Conservation (phyloP, 2,329 filamentous ascomycete species). For the Arthroderma uncinatum region DNA sequence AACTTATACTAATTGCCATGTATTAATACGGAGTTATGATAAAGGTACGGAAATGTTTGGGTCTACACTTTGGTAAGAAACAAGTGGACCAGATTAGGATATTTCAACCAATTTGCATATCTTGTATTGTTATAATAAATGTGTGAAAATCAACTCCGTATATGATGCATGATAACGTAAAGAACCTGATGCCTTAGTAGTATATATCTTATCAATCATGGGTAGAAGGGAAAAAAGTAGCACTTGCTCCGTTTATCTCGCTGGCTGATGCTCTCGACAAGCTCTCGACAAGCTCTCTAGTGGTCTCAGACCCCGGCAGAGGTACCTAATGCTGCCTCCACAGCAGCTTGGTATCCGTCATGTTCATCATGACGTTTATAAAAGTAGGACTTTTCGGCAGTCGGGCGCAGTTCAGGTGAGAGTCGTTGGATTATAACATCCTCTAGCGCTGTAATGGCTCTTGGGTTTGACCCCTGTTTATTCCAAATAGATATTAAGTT, state of each 20-base stretch:
- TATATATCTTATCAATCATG: background rate
- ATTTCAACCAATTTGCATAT: background rate
- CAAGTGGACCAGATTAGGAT: background rate
- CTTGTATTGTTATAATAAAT: background rate
- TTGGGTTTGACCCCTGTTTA: constrained; percentile 69
- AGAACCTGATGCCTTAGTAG: background rate
- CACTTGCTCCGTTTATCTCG: background rate
- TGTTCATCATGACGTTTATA: constrained; percentile 90
- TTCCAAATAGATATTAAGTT: constrained; percentile 90
- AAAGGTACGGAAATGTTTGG: background rate
- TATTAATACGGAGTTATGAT: background rate
- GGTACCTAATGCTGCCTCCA: constrained; percentile 7
- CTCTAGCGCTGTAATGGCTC: constrained; percentile 64
- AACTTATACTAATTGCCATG: background rate
- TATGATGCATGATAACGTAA: background rate
- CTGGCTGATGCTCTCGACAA: background rate
- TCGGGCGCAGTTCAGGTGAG: constrained; percentile 60
- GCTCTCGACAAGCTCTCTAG: background rate
- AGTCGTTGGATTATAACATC: constrained; percentile 62
- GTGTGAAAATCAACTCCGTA: background rate
- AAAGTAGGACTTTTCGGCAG: constrained; percentile 45
- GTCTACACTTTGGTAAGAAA: background rate
- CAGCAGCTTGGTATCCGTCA: constrained; percentile 56
- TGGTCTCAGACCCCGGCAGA: background rate
- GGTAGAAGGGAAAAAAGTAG: background rate